phyloP scores from a whole-genome alignment of 2,329 filamentous ascomycete species.

The Macrophomina phaseolina region DNA sequence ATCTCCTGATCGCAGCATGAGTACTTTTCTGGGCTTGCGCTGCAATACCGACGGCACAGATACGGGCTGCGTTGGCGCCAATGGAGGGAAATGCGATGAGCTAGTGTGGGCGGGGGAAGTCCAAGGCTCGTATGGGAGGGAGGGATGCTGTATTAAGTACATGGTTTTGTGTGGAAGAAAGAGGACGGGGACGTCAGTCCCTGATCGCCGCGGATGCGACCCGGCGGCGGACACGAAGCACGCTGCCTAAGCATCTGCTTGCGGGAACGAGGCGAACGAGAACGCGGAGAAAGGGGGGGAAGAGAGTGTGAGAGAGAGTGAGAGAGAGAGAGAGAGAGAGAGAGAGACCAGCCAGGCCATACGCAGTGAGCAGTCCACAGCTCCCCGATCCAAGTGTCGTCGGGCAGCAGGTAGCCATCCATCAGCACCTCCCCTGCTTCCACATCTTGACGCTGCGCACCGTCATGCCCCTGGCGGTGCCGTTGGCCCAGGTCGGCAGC shows the following conservation, averaged over 20 bases:
- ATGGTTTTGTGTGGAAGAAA: background rate
- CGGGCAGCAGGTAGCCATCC: background rate
- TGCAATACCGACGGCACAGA: background rate
- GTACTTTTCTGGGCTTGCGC: background rate
- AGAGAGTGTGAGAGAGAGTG: too few relatives aligned
- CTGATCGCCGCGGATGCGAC: background rate
- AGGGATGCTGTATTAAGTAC: background rate
- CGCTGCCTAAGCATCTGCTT: background rate
- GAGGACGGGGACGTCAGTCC: background rate
- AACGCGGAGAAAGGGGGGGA: background rate
- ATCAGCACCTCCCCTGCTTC: slow-evolving; percentile 21
- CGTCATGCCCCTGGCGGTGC: slow-evolving; percentile 31
- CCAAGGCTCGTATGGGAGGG: too few relatives aligned
- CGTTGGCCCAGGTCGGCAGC: slow-evolving; percentile 28
- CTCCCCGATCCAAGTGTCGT: too few relatives aligned
- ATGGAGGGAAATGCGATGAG: background rate
- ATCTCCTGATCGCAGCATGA: slow-evolving; percentile 16
- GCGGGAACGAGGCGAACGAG: background rate
- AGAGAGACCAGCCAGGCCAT: too few relatives aligned
- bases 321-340: too few relatives aligned
- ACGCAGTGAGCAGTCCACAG: too few relatives aligned
- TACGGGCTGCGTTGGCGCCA: background rate
- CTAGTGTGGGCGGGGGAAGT: too few relatives aligned
- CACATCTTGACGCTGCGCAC: slow-evolving; percentile 32
- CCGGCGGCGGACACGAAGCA: background rate